Evolutionary conservation across 208 protist genomes (phyloP).

Genomic region (Leishmania lainsoni): DNA sequence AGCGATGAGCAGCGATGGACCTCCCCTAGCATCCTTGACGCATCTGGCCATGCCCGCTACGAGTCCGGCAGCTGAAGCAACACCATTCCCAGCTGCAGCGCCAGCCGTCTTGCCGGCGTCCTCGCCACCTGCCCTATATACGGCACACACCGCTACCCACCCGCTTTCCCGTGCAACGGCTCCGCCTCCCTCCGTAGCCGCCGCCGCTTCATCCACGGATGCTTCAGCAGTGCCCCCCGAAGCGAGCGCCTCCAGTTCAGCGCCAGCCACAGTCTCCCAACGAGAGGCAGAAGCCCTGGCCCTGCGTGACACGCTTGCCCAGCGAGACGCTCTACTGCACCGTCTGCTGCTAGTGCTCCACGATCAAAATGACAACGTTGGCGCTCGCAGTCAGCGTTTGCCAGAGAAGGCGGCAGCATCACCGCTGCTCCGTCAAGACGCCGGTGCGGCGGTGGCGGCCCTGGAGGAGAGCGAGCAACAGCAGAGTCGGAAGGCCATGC

Average conservation of each 20-base stretch:
- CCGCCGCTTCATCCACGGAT: not conserved
- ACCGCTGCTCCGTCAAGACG: not conserved
- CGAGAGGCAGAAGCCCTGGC: constrained; percentile 13
- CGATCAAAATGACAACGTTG: not conserved
- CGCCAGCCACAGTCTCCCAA: not conserved
- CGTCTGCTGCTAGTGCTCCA: constrained; percentile 28
- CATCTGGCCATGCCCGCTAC: not conserved
- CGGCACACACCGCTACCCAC: not conserved
- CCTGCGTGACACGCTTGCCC: constrained; percentile 27
- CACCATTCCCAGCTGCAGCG: not conserved
- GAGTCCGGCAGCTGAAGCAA: not conserved
- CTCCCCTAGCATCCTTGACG: not conserved
- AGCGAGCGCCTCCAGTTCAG: not conserved
- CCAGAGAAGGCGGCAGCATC: not conserved
- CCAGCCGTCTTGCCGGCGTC: not conserved
- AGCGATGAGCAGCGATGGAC: constrained; percentile 30
- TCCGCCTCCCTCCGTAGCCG: not conserved
- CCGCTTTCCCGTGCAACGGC: not conserved
- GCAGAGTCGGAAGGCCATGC: constrained; percentile 25
- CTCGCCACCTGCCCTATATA: not conserved
- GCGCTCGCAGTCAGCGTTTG: not conserved
- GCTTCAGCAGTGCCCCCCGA: not conserved
- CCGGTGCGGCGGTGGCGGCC: constrained; percentile 2
- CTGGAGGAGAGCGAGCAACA: not conserved
- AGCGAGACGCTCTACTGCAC: constrained; percentile 32